Evolutionary conservation across 169 alveolate genomes (phyloP).

Genomic region (Eimeria sp.): DNA sequence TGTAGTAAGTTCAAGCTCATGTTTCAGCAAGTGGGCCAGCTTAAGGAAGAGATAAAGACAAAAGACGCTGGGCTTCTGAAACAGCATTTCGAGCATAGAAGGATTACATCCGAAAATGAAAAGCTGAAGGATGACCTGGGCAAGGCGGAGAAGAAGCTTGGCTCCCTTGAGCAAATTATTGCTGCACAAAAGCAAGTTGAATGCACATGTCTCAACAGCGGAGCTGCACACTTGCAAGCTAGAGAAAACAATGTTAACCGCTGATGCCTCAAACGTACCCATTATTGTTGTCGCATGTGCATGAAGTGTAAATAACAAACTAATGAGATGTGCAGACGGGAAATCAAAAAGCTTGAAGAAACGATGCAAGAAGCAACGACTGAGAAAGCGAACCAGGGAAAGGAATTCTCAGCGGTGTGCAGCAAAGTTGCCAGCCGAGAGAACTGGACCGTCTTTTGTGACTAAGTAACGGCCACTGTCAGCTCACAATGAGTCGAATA

Average conservation of each 20-base stretch:
- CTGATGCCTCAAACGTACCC: neutral
- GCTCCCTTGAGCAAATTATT: constrained; percentile 85
- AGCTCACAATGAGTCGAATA: neutral
- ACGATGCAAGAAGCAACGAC: constrained; percentile 94
- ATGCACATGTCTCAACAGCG: neutral
- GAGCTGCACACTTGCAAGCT: neutral
- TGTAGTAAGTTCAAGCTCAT: constrained; percentile 93
- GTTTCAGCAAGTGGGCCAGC: constrained; percentile 93
- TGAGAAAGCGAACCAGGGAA: constrained; percentile 91
- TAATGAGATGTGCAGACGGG: constrained; percentile 81
- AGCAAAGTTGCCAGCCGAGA: neutral
- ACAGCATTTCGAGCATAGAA: constrained; percentile 91
- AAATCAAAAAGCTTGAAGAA: constrained; percentile 92
- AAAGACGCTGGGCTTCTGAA: constrained; percentile 91
- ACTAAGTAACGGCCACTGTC: neutral
- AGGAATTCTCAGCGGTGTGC: constrained; percentile 91
- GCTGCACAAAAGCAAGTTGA: constrained; percentile 80
- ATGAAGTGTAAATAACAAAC: neutral
- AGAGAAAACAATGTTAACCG: neutral
- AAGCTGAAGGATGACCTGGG: constrained; percentile 89
- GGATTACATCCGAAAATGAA: constrained; percentile 88
- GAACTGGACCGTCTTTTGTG: neutral
- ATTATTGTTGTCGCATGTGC: neutral
- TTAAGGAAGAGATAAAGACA: constrained; percentile 94
- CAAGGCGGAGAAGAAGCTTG: constrained; percentile 86